Conservation (phyloP, 306 rosid species). For the Mucuna pruriens region DNA sequence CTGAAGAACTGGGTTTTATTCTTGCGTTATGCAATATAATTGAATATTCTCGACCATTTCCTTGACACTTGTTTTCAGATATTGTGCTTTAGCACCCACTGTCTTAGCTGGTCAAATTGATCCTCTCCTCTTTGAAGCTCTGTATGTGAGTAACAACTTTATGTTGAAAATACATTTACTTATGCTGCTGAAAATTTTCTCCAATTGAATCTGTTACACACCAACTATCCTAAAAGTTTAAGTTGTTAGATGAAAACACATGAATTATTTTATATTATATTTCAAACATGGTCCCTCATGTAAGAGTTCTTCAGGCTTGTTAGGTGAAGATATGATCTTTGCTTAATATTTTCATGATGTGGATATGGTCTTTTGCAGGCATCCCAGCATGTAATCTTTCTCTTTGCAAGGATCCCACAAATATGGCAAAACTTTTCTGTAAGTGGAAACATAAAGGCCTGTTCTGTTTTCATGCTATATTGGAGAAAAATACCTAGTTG, state of each 20-base stretch:
- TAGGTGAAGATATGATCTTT: not conserved
- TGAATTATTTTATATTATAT: not conserved
- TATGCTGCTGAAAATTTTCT: conserved; percentile 25
- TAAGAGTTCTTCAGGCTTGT: not conserved
- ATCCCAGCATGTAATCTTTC: conserved; percentile 91
- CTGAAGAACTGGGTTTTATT: conserved; percentile 23
- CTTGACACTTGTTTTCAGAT: conserved; percentile 78
- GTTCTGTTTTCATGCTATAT: conserved; percentile 30
- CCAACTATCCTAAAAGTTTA: not conserved
- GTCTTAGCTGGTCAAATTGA: conserved; percentile 85
- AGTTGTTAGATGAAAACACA: not conserved
- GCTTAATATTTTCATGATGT: conserved; percentile 37
- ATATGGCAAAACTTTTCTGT: conserved; percentile 93
- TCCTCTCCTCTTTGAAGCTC: conserved; percentile 90
- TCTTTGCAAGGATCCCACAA: conserved; percentile 93
- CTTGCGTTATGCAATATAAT: conserved; percentile 33
- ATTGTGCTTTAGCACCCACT: conserved; percentile 90
- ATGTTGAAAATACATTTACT: conserved; percentile 14
- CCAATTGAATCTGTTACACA: not conserved
- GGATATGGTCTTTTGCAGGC: conserved; percentile 67
- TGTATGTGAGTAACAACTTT: conserved; percentile 75
- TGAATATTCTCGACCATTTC: conserved; percentile 40
- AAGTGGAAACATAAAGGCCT: conserved; percentile 51
- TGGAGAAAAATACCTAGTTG: conserved; percentile 19
- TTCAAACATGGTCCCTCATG: not conserved